Conservation (phyloP, 257 asterid genomes). For the Solanum bulbocastanum region DNA sequence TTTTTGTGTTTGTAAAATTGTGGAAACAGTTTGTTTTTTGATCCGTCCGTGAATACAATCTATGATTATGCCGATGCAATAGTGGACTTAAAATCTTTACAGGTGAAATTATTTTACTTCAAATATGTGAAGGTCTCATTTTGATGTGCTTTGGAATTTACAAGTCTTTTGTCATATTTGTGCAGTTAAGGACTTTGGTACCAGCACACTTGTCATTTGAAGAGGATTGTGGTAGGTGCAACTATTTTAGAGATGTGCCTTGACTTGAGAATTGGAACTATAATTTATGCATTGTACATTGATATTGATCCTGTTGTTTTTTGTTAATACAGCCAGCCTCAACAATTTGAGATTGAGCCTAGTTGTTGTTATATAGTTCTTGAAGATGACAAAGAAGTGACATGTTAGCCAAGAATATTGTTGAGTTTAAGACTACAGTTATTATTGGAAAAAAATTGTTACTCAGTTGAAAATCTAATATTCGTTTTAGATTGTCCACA, state of each 20-base stretch:
- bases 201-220: constrained; percentile 71
- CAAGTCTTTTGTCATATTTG: constrained; percentile 7
- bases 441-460: neutral
- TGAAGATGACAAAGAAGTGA: neutral
- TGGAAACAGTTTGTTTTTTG: constrained; percentile 68
- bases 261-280: neutral
- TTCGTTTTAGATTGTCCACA: neutral
- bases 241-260: neutral
- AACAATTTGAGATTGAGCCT: neutral
- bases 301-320: neutral
- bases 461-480: neutral
- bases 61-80: constrained; percentile 68
- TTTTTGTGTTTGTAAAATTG: constrained; percentile 14
- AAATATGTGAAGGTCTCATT: neutral
- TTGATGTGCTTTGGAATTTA: neutral
- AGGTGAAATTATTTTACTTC: constrained; percentile 37
- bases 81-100: constrained; percentile 53
- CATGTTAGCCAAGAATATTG: neutral
- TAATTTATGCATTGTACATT: neutral
- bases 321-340: neutral
- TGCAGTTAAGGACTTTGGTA: constrained; percentile 66
- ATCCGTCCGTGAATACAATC: constrained; percentile 54
- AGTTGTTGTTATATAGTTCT: neutral
- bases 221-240: constrained; percentile 73
- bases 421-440: neutral